Evolutionary conservation across 352 stramenopile genomes (phyloP), one percentile per base, ranked within the genome.

Genomic region (Globisporangium iwayamae): DNA sequence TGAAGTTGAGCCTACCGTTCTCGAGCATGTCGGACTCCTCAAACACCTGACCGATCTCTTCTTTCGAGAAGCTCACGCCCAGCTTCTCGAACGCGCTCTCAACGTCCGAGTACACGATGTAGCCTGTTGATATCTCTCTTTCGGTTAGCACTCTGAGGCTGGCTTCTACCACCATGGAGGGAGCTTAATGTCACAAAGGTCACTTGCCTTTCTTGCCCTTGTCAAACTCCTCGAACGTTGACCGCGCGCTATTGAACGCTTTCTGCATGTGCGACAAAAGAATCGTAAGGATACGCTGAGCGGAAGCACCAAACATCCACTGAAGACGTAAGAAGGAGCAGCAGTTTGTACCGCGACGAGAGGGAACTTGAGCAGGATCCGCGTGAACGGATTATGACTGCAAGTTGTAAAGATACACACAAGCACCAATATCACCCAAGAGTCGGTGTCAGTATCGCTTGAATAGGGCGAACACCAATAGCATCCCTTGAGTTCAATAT

Each of bases 11-110:
- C 41, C 73, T 74, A 52, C 85, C 85, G 60, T 88, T 83, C 60
- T 94, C 79, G 58, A 81, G 74, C 80, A 96, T 90, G 60, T 96
- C 88, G 34, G 87, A 92, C 60, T 94, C 87, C 48, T 90, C 67
- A 54, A 92, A 90, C 16, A 91, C 81, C 59, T 93, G 79, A 4
- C 73, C 53, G 56, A 91, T 85, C 56, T 94, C 85, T 32, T 89
- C 82, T 22, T 75, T 69, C 22, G 83, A 89, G 51, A 92, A 91
- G 38, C 80, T 89, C 30, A 87, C 74, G 13, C 81, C 85, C 0
- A 94, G 76, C n/a, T 84, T 80, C 69, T 89, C 80, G 62, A 94
- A 91, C 6, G 85, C 82, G 16, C 74, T 73, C 38, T 85, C 79
- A 38, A 94, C 73, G 63, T 93, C 85, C 13, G 68, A 63, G 65